Percentiles rank a stretch among this genome's conserved stretches.
Conservation (phyloP, 2,329 filamentous ascomycete species). For the Trichoderma sp. region DNA sequence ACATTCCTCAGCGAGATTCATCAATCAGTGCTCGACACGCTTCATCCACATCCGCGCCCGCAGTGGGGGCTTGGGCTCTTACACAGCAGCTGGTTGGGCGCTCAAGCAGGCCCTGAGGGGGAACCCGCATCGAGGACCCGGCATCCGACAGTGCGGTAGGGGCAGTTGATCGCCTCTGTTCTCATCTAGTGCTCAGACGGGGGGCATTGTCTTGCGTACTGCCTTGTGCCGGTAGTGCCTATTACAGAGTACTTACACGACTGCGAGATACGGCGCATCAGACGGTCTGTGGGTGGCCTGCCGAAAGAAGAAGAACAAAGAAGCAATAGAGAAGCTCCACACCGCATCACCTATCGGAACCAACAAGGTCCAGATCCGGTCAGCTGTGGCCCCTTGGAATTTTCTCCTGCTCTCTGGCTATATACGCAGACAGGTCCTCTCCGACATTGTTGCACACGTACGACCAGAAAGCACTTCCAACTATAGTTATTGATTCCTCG, state of each 20-base stretch:
- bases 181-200: neutral
- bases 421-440: conserved; percentile 11
- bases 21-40: conserved; percentile 28
- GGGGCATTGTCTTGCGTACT: neutral
- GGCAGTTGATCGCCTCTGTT: conserved; percentile 19
- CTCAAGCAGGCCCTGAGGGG: neutral
- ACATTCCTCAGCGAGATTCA: conserved; percentile 16
- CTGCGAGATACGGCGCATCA: conserved; percentile 4
- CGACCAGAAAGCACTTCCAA: neutral
- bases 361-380: conserved; percentile 17
- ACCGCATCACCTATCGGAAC: conserved; percentile 23
- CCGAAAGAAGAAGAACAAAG: conserved; percentile 1
- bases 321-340: conserved; percentile 4
- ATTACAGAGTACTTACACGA: neutral
- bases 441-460: neutral
- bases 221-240: neutral
- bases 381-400: conserved; percentile 22
- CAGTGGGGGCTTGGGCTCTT: conserved; percentile 23
- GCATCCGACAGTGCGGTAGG: conserved; percentile 19
- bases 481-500: neutral
- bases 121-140: conserved; percentile 11
- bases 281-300: conserved; percentile 4
- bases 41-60: conserved; percentile 9
- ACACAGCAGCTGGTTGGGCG: conserved; percentile 23
- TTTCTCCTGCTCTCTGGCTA: conserved; percentile 7